These are phyloP conservation scores for Ogataea kodamae DNA, from an alignment of 805 yeast genomes.

Conservation along the genomic window DNA sequence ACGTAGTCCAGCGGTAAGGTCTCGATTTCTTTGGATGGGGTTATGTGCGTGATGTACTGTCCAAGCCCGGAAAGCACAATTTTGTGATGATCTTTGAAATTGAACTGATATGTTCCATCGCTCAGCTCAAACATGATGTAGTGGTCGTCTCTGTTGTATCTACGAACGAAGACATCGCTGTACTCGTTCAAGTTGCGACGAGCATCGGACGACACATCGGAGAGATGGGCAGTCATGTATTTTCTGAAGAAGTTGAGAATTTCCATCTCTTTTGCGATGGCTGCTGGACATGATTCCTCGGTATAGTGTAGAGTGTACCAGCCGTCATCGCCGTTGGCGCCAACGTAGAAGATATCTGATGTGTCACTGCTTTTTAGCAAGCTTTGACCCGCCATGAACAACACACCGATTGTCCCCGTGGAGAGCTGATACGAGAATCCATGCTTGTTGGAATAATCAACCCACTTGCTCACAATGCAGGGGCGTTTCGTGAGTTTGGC, in stretches of 20 bases:
- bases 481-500: conserved; percentile 43
- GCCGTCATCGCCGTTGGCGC: conserved; percentile 46
- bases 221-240: conserved; percentile 88
- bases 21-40: conserved; percentile 68
- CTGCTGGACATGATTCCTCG: conserved; percentile 41
- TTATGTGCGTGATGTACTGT: conserved; percentile 71
- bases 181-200: conserved; percentile 39
- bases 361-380: conserved; percentile 67
- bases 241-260: conserved; percentile 84
- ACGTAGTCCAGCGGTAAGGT: conserved; percentile 55
- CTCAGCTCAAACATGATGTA: conserved; percentile 91
- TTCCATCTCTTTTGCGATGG: conserved; percentile 67
- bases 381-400: conserved; percentile 81
- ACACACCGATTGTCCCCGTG: conserved; percentile 85
- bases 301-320: conserved; percentile 51
- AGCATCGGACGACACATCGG: conserved; percentile 68
- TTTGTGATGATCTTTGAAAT: conserved; percentile 93
- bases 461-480: conserved; percentile 89
- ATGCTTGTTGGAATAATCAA: conserved; percentile 92
- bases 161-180: conserved; percentile 72
- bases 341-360: conserved; percentile 62
- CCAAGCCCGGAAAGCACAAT: conserved; percentile 77
- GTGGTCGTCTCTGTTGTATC: conserved; percentile 74
- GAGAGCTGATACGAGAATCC: conserved; percentile 93
- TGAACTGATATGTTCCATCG: conserved; percentile 89